Conservation (phyloP, 768 basidiomycete species). For the Heimioporus sp. region DNA sequence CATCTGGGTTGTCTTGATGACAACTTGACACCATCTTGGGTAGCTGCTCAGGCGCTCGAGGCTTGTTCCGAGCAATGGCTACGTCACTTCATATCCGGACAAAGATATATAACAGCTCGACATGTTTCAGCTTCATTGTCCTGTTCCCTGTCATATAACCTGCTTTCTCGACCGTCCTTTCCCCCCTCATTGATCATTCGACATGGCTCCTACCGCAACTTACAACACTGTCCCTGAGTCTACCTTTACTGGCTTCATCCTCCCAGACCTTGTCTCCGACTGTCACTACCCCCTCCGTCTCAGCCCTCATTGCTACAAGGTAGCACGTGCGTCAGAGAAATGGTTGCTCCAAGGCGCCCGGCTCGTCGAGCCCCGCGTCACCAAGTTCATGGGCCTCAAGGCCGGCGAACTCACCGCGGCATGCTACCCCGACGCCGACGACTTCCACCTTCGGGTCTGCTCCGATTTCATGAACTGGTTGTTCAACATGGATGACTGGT, state of each 20-base stretch:
- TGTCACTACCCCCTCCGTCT: conserved; percentile 38
- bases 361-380: conserved; percentile 30
- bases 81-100: conserved; percentile 7
- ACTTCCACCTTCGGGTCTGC: conserved; percentile 58
- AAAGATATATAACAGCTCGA: conserved; percentile 25
- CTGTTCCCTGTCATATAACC: conserved; percentile 14
- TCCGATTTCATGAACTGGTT: conserved; percentile 62
- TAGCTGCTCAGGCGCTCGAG: conserved; percentile 2
- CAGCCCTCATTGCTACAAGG: conserved; percentile 31
- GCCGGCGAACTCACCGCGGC: conserved; percentile 65
- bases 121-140: conserved; percentile 23
- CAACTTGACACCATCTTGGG: conserved; percentile 3
- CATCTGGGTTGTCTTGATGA: conserved; percentile 5
- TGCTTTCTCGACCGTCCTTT: neutral
- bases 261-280: conserved; percentile 42
- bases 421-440: conserved; percentile 57
- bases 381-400: conserved; percentile 53
- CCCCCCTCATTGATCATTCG: neutral
- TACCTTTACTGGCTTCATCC: conserved; percentile 27
- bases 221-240: conserved; percentile 9
- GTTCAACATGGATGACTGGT: conserved; percentile 43
- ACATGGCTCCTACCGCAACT: conserved; percentile 28
- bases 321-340: conserved; percentile 36
- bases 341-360: conserved; percentile 32
- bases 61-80: neutral